Base-by-base conservation (phyloP, 1,139 yeast genomes). In the Dujonia santamariae region DNA sequence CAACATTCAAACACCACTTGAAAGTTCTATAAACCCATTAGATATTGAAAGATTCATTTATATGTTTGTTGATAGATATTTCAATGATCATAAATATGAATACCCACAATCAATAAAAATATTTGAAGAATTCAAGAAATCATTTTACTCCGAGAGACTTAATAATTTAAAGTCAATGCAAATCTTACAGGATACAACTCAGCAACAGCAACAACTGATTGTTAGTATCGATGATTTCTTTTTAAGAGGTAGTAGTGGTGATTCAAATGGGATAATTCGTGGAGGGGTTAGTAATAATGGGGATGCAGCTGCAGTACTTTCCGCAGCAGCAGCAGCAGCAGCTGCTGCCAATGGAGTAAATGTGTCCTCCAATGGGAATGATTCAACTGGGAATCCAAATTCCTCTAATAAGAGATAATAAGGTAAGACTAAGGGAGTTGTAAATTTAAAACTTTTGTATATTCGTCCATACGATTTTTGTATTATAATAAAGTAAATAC, bases 61-160 rank as follows among this genome's bases (percentile, higher is more conserved):
- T 44, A 61, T 67, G 50, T 68, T 67, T 53, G 77, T 75, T 3
- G 78, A 71, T 43, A 48, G 63, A 22, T 73, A 72, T 42, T 73
- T 73, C 50, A 62, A 56, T 35, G 66, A 66, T 32, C 64, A 66
- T 47, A 67, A 64, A 37, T 59, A 51, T 40, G 71, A 67, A 27
- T 75, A 72, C 42, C 72, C 74, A 1, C 72, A 72, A 45, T 71
- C 79, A 3, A 58, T 63, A 30, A 67, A 68, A 44, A 47, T 72
- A 3, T 75, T 74, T 44, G 77, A 74, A 36, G 69, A 66, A 33
- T 72, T 75, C 50, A 74, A 74, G 45, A 58, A 56, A 23, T 62
- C 75, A 18, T 75, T 75, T 43, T 64, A 68, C 50, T 71, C 71
- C 40, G 80, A 75, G 47, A 54, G 76, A 41, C 58, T 69, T 18